A percentile compares a stretch with the other conserved stretches of the same genome.
These are phyloP conservation scores for Vitis labrusca DNA, from an alignment of 164 flowering plant genomes.

Conservation along the genomic window DNA sequence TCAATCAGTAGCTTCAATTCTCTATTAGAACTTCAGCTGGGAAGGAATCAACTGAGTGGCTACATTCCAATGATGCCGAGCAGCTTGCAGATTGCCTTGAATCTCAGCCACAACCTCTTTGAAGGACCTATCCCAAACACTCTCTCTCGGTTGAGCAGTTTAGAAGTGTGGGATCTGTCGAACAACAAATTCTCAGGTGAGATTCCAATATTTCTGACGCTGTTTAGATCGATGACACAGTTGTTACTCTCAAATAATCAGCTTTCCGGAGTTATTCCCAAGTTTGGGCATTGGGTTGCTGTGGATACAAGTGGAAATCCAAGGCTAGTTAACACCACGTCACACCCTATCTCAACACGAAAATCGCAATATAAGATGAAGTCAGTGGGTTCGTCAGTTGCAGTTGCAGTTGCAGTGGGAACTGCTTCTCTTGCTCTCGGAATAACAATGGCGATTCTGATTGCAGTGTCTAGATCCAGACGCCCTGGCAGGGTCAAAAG, in stretches of 20 bases:
- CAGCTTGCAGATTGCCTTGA: slow-evolving; percentile 52
- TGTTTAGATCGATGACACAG: slow-evolving; percentile 33
- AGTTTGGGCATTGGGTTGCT: slow-evolving; percentile 15
- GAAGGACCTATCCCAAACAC: slow-evolving; percentile 49
- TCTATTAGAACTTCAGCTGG: slow-evolving; percentile 64
- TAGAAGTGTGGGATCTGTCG: slow-evolving; percentile 74
- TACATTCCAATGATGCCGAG: slow-evolving; percentile 51
- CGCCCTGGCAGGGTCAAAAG: slow-evolving; percentile 34
- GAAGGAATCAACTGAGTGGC: slow-evolving; percentile 49
- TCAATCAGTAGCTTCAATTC: slow-evolving; percentile 19
- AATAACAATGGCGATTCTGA: slow-evolving; percentile 10
- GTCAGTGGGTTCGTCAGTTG: slow-evolving; percentile 19
- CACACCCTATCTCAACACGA: not conserved
- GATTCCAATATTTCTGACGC: slow-evolving; percentile 39
- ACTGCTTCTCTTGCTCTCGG: slow-evolving; percentile 30
- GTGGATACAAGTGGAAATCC: slow-evolving; percentile 38
- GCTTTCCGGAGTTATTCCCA: slow-evolving; percentile 57
- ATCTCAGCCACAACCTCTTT: slow-evolving; percentile 66
- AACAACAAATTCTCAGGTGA: slow-evolving; percentile 56
- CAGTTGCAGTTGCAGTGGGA: slow-evolving; percentile 24
- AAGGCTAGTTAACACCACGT: slow-evolving; percentile 2
- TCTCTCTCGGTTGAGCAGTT: slow-evolving; percentile 22
- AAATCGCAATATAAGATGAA: slow-evolving; percentile 23
- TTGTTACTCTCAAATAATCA: slow-evolving; percentile 54
- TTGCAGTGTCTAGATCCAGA: slow-evolving; percentile 31